Base-by-base conservation (phyloP, 768 basidiomycete species). In the Mycena olivaceomarginata region DNA sequence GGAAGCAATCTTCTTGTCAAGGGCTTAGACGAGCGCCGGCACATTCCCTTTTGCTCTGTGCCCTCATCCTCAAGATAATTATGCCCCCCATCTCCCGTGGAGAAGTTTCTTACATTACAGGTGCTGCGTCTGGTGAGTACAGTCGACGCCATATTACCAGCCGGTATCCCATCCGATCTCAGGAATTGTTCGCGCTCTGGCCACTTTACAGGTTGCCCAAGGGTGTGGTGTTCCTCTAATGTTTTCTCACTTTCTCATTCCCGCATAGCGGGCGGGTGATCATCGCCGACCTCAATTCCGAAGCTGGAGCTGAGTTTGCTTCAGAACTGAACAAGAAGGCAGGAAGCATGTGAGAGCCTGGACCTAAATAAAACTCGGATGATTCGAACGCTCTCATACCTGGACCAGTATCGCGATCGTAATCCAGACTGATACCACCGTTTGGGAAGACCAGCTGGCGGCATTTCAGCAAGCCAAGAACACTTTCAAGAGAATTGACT, bases 381-480 rank as follows among this genome's bases (percentile, higher is more conserved):
- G 22, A 13, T 53, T 41, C 16, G 0, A 31, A 48, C n/a, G 20
- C 18, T 18, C 16, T 16, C 53, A 53, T 63, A 4, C 25, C 69
- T 5, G 10, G 20, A 25, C 13, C 45, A 81, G 80, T 9, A 77
- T 81, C 11, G 78, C 76, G 0, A 81, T 81, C 53, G 69, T 77
- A 9, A 74, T 70, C 39, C 67, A 78, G 62, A 64, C 75, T 9
- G 72, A 81, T 51, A 79, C 80, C 9, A 79, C 74, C 0, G 64
- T 74, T 13, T 81, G 78, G 78, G 80, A 81, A 25, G 76, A 81
- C 15, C 78, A 81, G 45, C 51, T 77, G 2, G 77, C 78, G 2
- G 80, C 71, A 8, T 81, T 79, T 64, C 68, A 81, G 22, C 31
- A 67, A 2, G 78, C 78, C 31, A 75, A 51, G 4, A 22, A 53